A percentile compares a stretch with the other conserved stretches of the same genome.
Conservation (phyloP, 2,329 filamentous ascomycete species). For the Talaromyces piceae region DNA sequence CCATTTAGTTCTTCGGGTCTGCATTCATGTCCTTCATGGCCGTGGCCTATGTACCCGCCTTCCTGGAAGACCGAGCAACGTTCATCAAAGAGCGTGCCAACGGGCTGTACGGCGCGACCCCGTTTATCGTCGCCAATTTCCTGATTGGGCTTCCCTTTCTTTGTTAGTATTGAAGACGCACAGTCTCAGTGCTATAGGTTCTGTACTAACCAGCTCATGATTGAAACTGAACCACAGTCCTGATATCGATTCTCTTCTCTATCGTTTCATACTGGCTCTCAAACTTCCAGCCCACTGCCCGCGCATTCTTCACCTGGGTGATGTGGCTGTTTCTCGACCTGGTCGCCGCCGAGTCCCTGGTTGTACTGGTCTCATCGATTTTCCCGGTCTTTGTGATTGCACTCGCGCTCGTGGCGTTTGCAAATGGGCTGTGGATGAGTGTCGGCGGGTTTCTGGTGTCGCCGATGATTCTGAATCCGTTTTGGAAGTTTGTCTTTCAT, state of each 20-base stretch:
- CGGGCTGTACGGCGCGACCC: slow-evolving; percentile 66
- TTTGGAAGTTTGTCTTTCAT: slow-evolving; percentile 81
- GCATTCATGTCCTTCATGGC: slow-evolving; percentile 77
- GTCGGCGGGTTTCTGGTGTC: slow-evolving; percentile 76
- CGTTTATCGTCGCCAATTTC: slow-evolving; percentile 73
- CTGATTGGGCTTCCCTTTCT: slow-evolving; percentile 74
- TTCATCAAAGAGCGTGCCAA: slow-evolving; percentile 74
- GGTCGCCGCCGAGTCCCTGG: slow-evolving; percentile 71
- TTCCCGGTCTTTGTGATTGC: slow-evolving; percentile 72
- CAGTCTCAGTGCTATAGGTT: neutral
- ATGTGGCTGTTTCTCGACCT: slow-evolving; percentile 83
- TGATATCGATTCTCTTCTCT: slow-evolving; percentile 70
- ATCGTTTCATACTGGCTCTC: slow-evolving; percentile 71
- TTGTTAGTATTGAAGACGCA: slow-evolving; percentile 42
- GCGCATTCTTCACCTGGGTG: slow-evolving; percentile 68
- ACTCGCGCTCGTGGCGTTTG: slow-evolving; percentile 72
- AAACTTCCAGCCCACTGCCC: slow-evolving; percentile 60
- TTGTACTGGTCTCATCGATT: slow-evolving; percentile 65
- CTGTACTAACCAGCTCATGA: neutral
- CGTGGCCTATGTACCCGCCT: slow-evolving; percentile 77
- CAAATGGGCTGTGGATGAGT: slow-evolving; percentile 85
- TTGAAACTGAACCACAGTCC: slow-evolving; percentile 35
- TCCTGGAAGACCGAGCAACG: slow-evolving; percentile 66
- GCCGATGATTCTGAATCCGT: slow-evolving; percentile 64
- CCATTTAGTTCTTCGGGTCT: slow-evolving; percentile 56